These are phyloP conservation scores for Fusarium secorum DNA, from an alignment of 2,329 filamentous ascomycete genomes.

Conservation along the genomic window DNA sequence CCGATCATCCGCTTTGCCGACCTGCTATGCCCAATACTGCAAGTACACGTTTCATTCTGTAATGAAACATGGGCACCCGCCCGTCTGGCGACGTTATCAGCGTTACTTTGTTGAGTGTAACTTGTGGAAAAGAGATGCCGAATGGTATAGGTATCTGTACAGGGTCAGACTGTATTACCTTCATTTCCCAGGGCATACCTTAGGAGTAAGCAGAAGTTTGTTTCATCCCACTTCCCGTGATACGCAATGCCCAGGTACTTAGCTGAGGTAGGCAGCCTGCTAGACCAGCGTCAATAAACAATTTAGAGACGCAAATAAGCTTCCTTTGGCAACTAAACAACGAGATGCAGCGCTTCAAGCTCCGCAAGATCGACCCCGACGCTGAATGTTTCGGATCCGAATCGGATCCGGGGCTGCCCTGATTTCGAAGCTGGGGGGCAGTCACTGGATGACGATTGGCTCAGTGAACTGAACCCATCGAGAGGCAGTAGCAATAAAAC, in stretches of 20 bases:
- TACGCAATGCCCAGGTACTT: not conserved
- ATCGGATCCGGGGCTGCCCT: slow-evolving; percentile 16
- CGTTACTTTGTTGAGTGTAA: not conserved
- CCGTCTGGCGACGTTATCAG: not conserved
- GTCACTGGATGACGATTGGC: not conserved
- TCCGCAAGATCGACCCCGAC: slow-evolving; percentile 1
- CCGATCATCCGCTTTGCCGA: slow-evolving; percentile 37
- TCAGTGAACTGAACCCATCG: not conserved
- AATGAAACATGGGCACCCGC: slow-evolving; percentile 13
- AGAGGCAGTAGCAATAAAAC: not conserved
- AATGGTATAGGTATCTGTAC: not conserved
- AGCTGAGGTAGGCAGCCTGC: not conserved
- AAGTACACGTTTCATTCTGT: slow-evolving; percentile 24
- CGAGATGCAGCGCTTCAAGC: not conserved
- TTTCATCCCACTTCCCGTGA: not conserved
- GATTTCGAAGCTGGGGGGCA: not conserved
- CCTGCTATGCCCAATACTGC: slow-evolving; percentile 17
- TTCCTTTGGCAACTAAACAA: not conserved
- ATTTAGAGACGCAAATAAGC: not conserved
- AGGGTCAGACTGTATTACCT: not conserved
- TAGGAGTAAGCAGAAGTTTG: not conserved
- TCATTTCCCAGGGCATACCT: not conserved
- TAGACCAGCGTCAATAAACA: not conserved
- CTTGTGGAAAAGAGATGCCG: not conserved
- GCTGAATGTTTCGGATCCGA: slow-evolving; percentile 27